Evolutionary conservation across 1,139 yeast species (phyloP), one percentile per base, ranked within the genome.

Genomic region (Suhomyces kunorum): DNA sequence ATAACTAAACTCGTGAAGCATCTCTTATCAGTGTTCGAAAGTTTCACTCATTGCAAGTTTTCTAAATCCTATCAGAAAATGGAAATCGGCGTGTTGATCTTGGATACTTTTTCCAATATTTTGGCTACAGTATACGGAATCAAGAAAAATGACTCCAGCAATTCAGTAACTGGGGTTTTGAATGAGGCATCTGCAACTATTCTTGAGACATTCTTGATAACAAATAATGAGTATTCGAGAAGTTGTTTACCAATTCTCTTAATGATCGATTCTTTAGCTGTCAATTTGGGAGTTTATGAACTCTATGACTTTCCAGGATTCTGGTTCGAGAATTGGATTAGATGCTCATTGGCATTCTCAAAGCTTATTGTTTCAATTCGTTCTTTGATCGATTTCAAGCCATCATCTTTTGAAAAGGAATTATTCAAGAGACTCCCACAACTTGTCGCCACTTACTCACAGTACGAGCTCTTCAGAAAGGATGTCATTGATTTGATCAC

Each of bases 21-120:
- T 56, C 66, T 82, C 39, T 62, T 87, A 14, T 76, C 75, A 39
- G 76, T 87, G 0, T 87, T 83, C 61, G 96, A 88, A 54, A 81
- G 87, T 48, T 86, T 83, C 53, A 65, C 75, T 6, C 80, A 76
- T 53, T 87, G 96, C 83, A 75, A 80, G 44, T 88, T 81, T 57
- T 64, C 68, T 23, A 61, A 73, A 18, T 66, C 78, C 1, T 60
- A 66, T 35, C 87, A 88, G 54, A 79, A 81, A 47, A 68, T 79
- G 53, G 77, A 80, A 48, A 71, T 88, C 35, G 89, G 94, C 0
- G 67, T 73, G 4, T 66, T 74, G 39, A 68, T 83, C 6, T 65
- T 85, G 8, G 73, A 71, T 20, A 67, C 81, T 2, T 82, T 88
- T 53, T 65, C 77, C 8, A 74, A 73, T 27, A 70, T 86, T 5